Percentiles rank a stretch among this genome's conserved stretches.
Evolutionary conservation across 1,284 basidiomycete genomes (phyloP).

Genomic region (Ustilago crameri): DNA sequence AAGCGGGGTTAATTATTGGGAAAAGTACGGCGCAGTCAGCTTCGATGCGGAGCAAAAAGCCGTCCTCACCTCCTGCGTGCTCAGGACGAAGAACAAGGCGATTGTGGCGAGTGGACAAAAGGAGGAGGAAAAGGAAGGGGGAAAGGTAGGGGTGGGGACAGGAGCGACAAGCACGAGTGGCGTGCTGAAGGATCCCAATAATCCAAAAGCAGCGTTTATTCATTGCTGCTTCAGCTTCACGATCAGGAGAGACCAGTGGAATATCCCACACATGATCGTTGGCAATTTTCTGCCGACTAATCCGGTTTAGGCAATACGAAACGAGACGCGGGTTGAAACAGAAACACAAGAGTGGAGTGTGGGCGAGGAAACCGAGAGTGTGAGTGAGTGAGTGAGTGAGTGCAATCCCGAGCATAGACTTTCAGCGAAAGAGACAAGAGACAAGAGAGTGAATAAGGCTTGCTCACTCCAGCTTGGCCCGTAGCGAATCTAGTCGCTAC

Average conservation of each 20-base stretch:
- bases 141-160: slow-evolving; percentile 15
- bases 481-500: too few species aligned
- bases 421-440: too few species aligned
- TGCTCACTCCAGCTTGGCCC: too few species aligned
- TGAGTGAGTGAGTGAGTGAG: too few species aligned
- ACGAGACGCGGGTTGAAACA: background rate
- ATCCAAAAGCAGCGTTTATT: slow-evolving; percentile 75
- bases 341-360: background rate
- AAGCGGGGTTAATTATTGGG: slow-evolving; percentile 96
- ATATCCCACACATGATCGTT: slow-evolving; percentile 53
- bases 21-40: slow-evolving; percentile 71
- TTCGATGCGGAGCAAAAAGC: slow-evolving; percentile 85
- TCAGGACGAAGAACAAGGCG: slow-evolving; percentile 69
- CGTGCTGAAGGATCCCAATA: slow-evolving; percentile 44
- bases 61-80: slow-evolving; percentile 89
- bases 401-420: too few species aligned
- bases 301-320: slow-evolving; percentile 10
- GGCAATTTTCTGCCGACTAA: slow-evolving; percentile 48
- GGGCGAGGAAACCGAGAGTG: too few species aligned
- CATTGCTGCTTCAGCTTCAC: slow-evolving; percentile 97
- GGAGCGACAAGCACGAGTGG: slow-evolving; percentile 31
- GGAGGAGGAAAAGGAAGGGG: background rate
- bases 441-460: too few species aligned
- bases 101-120: slow-evolving; percentile 27
- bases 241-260: slow-evolving; percentile 79